Base-by-base conservation (phyloP, 306 rosid genomes). In the Trifolium fragiferum region DNA sequence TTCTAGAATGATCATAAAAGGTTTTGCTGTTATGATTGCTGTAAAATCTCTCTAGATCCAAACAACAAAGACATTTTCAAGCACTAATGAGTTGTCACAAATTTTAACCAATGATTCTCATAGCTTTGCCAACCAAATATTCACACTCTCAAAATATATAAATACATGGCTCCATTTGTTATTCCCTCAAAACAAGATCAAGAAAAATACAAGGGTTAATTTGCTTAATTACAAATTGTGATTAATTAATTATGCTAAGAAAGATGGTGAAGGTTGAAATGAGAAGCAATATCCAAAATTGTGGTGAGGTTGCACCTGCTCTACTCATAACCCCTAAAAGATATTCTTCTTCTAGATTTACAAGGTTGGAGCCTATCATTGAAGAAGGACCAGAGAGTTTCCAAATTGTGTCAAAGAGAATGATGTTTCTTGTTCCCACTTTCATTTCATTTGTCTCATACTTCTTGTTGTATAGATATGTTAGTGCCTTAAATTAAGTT, bases 271-370 rank as follows among this genome's bases (percentile, higher is more conserved):
- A 80, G 51, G 66, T 59, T 82, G 78, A 74, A 46, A 66, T 76
- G 72, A 85, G 72, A 69, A 3, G 23, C 6, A 30, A 30, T 62
- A 71, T 73, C 62, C 80, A 80, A 30, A 84, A 60, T 6, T 85
- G 73, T 79, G 86, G 80, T 19, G 97, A 89, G 76, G 79, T 88
- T 32, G 93, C 91, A 66, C 97, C 96, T 1, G 57, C 88, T 13
- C 72, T 78, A 5, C 46, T 84, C 50, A 71, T 82, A 66, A 73
- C 80, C 10, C 86, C 50, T 18, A 37, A 74, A 44, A 88, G 21
- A 62, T 16, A 10, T 6, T 75, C 41, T 18, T 20, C 11, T 6
- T 70, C 57, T 23, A 74, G 49, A 16, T 79, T 66, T 27, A 80
- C 92, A 10, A 85, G 65, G 32, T 79, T 92, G 84, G 97, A 86